Base-by-base conservation (phyloP, 176 grass and related monocot genomes). In the Neostapfia colusana region DNA sequence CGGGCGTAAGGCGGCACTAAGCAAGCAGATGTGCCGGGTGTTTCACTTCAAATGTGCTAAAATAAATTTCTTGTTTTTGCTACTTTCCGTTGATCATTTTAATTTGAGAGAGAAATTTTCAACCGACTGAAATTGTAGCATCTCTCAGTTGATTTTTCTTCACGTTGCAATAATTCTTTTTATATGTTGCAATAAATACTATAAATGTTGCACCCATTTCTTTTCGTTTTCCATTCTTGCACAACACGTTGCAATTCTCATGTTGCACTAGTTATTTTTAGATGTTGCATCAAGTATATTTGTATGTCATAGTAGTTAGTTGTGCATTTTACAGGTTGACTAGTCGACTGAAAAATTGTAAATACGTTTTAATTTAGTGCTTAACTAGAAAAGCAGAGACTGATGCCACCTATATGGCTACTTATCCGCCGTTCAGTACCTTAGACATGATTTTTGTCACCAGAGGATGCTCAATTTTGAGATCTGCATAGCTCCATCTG, bases 261-360 rank as follows among this genome's bases (percentile, higher is more conserved):
- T 86, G 38, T 84, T 25, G 54, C 80, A 45, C 44, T 82, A 97
- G 91, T 86, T 7, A 43, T 13, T 64, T 54, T 27, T 63, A 40
- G 21, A 67, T 37, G 21, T 16, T 15, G 28, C 48, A 23, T n/a
- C 12, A 23, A 16, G 41, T 31, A 63, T 63, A 38, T 8, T 43
- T 12, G 42, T 43, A 43, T 43, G 11, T 43, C 11, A 11, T 11
- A 43, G 8, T 12, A 43, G 41, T 43, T 43, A 43, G 8, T 43
- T 43, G 42, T 43, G 42, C 2, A 31, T 31, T 1, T 31, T 31
- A 3, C 31, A 31, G 31, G 31, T 31, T 3, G 42, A 43, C 8
- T 43, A 12, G 40, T 42, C 10, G 40, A 45, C 43, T 45, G 10
- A 45, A 46, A 16, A 46, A 46, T 46, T 15, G 13, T 4, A 46